phyloP scores from a whole-genome alignment of 2,329 filamentous ascomycete species.

The Trichoderma sp. region DNA sequence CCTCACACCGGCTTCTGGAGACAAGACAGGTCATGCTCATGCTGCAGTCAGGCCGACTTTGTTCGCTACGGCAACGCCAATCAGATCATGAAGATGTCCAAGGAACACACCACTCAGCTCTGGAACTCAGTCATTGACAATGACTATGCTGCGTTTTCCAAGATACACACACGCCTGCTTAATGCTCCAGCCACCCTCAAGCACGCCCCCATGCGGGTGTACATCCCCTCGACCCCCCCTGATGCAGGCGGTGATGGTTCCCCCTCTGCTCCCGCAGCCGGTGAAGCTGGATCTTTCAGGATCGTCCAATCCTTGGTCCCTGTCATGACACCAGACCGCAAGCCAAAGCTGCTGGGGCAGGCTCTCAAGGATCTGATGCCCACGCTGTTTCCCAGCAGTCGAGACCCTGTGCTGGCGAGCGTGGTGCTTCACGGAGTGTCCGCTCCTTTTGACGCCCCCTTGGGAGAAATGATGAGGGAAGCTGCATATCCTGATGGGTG shows the following conservation, averaged over 20 bases:
- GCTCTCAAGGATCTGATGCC: constrained; percentile 75
- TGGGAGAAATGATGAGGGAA: constrained; percentile 80
- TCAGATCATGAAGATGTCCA: constrained; percentile 84
- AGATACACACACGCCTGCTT: constrained; percentile 73
- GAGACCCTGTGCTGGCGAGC: constrained; percentile 79
- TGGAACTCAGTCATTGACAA: constrained; percentile 81
- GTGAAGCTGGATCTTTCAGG: constrained; percentile 55
- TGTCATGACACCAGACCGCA: constrained; percentile 37
- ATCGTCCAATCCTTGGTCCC: constrained; percentile 74
- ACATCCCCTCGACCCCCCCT: constrained; percentile 68
- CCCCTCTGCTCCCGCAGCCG: constrained; percentile 23
- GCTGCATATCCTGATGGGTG: constrained; percentile 91
- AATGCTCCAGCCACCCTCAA: constrained; percentile 71
- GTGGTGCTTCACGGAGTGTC: constrained; percentile 82
- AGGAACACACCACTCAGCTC: constrained; percentile 75
- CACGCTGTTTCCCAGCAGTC: constrained; percentile 78
- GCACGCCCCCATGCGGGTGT: constrained; percentile 84
- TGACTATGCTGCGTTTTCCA: constrained; percentile 68
- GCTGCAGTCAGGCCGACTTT: constrained; percentile 65
- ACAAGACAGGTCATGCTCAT: constrained; percentile 4
- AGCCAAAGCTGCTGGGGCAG: constrained; percentile 62
- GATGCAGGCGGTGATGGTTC: constrained; percentile 30
- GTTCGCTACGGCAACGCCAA: constrained; percentile 84
- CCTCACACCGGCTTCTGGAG: not conserved
- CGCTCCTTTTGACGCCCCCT: constrained; percentile 73